phyloP scores from a whole-genome alignment of 768 basidiomycete genomes.

The Boletus edulis region DNA sequence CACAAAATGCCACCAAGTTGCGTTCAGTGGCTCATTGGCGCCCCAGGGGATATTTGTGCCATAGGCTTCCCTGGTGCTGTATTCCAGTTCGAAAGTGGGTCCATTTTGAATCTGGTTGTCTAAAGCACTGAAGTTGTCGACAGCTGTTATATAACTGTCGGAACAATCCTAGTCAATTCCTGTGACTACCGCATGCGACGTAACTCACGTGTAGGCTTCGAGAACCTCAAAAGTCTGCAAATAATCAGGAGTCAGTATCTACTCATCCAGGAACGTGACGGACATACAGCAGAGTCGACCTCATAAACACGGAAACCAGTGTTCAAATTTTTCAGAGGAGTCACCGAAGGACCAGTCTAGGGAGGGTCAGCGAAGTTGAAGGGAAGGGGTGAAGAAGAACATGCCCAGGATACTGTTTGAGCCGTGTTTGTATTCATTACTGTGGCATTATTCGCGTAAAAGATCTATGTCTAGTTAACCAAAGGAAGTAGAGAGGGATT shows the following conservation, averaged over 20 bases:
- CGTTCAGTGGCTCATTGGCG: conserved; percentile 65
- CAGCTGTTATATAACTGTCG: conserved; percentile 62
- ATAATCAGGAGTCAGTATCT: conserved; percentile 1
- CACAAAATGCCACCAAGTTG: conserved; percentile 81
- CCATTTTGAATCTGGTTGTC: conserved; percentile 56
- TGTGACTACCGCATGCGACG: background rate
- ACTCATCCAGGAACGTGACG: background rate
- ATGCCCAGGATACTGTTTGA: conserved; percentile 49
- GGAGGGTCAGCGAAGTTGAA: conserved; percentile 7
- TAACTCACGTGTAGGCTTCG: conserved; percentile 71
- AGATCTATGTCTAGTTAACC: conserved; percentile 45
- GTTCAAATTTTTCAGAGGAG: conserved; percentile 69
- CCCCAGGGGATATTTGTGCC: conserved; percentile 58
- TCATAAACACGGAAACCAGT: conserved; percentile 61
- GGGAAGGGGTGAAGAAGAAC: conserved; percentile 10
- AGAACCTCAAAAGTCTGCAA: conserved; percentile 73
- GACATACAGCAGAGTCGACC: conserved; percentile 52
- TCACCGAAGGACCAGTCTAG: conserved; percentile 68
- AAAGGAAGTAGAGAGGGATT: background rate
- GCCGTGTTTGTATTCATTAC: conserved; percentile 55
- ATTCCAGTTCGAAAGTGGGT: conserved; percentile 62
- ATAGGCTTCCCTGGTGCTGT: conserved; percentile 67
- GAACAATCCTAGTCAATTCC: background rate
- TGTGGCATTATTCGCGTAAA: conserved; percentile 71
- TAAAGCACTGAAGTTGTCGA: conserved; percentile 54